Evolutionary conservation across 1,139 yeast genomes (phyloP), one percentile per base, ranked within the genome.

Genomic region (Saccharomyces hybrid): DNA sequence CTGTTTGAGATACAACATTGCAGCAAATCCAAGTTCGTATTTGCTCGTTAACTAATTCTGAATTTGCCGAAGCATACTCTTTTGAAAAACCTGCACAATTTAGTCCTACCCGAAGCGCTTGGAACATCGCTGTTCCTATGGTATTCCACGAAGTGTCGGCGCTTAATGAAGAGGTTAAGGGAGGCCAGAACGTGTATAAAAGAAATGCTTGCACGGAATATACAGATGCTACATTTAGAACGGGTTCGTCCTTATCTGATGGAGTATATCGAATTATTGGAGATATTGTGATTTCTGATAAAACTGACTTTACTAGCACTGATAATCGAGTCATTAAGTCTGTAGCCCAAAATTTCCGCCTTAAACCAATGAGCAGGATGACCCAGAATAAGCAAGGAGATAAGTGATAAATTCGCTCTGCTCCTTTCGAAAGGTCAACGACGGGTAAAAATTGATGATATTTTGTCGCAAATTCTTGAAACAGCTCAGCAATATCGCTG

Each of bases 121-220:
- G 96, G 67, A 88, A 88, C 65, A 90, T 77, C 2, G 97, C 98
- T 49, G 88, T 84, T 0, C 97, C 97, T 14, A 89, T 86, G 0
- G 97, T 88, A 65, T 87, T 88, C 95, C 97, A 93, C 3, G 96
- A 86, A 4, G 96, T 86, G 66, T 93, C 98, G 0, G 98, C 97
- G 70, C 95, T 87, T 50, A 93, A 77, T 0, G 97, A 88, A 0
- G 97, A 89, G 0, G 97, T 88, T 50, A 91, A 78, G 2, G 97
- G 96, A 0, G 98, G 98, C 98, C 98, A 93, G 69, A 86, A 83
- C 1, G 97, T 85, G 69, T 88, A 89, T 5, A 93, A 75, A 34
- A 93, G 73, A 60, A 91, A 86, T 0, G 97, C 97, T 69, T 93
- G 99, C 0, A 91, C 97, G 0, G 96, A 87, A 66, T 86, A 91